Evolutionary conservation across 2,329 filamentous ascomycete species (phyloP), one percentile per base, ranked within the genome.

Genomic region (Sphaerulina populicola): DNA sequence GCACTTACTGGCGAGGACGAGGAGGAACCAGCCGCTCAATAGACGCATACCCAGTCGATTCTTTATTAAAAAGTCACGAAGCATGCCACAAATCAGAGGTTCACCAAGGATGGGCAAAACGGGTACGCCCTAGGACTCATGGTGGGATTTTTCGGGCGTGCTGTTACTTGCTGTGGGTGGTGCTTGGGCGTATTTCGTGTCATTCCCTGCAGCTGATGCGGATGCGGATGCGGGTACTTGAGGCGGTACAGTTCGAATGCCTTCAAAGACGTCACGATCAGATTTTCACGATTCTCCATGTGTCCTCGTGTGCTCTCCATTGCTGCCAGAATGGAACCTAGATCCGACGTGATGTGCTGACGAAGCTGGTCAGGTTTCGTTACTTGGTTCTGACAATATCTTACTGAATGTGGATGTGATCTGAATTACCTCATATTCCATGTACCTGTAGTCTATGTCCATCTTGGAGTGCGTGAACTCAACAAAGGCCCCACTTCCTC

Each of bases 1-100:
- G 89, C 88, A 71, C 74, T 94, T 74, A 72, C 85, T 69, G 88
- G 79, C 72, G 88, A 89, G 69, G 80, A 74, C 54, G 75, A 76
- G 64, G 47, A 49, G 43, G 57, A 60, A 52, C 57, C 57, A 53
- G 50, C 52, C 27, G 56, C 55, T 44, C 55, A 57, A 52, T 59
- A 57, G 55, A 57, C 40, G 54, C 51, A 50, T 40, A 50, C 47
- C 40, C 47, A 50, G 40, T 39, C 39, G 41, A 50, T 42, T 47
- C 49, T 49, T 45, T 47, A 47, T 51, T 51, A 50, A 46, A 46
- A 57, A 51, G 44, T 49, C 51, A 53, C 47, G 54, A 49, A 52
- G 52, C 55, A 53, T 52, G 52, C 53, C 51, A 52, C 47, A 49
- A 42, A 50, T 52, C 55, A 53, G 57, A 53, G 39, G 56, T 52